Evolutionary conservation across 2,329 filamentous ascomycete species (phyloP).

Genomic region (Xylariaceae sp.): DNA sequence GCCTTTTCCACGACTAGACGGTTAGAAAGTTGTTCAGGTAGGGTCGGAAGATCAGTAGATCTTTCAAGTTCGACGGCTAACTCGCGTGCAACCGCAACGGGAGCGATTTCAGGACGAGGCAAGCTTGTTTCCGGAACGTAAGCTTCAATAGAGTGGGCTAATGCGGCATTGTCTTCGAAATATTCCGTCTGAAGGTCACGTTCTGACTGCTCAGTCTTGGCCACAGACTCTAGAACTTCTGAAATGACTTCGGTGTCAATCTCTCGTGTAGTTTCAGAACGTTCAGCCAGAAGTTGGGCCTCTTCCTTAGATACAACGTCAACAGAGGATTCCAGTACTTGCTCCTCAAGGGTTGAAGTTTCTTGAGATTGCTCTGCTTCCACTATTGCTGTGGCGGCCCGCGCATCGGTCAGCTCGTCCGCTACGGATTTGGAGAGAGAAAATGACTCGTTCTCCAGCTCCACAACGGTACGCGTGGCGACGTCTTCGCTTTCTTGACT

Average conservation of each 20-base stretch:
- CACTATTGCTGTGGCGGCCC: neutral
- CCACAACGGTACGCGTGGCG: neutral
- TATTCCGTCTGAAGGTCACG: neutral
- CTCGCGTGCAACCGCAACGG: neutral
- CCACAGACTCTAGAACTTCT: slow-evolving; percentile 8
- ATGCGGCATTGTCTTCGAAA: neutral
- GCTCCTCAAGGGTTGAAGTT: slow-evolving; percentile 1
- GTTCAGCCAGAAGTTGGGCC: slow-evolving; percentile 13
- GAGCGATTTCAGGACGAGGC: neutral
- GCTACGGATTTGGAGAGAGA: neutral
- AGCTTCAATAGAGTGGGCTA: neutral
- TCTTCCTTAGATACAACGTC: slow-evolving; percentile 22
- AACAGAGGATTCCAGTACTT: slow-evolving; percentile 1
- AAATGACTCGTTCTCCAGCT: neutral
- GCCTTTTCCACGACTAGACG: slow-evolving; percentile 1
- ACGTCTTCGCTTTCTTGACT: slow-evolving; percentile 4
- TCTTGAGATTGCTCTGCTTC: slow-evolving; percentile 12
- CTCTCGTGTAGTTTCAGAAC: slow-evolving; percentile 3
- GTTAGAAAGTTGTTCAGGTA: slow-evolving; percentile 3
- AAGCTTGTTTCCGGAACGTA: neutral
- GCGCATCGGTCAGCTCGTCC: neutral
- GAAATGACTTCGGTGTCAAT: slow-evolving; percentile 8
- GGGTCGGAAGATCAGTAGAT: neutral
- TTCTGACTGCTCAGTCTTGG: slow-evolving; percentile 5
- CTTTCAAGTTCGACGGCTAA: neutral